phyloP scores from a whole-genome alignment of 2,329 filamentous ascomycete genomes.

The Aspergillus alliaceus region DNA sequence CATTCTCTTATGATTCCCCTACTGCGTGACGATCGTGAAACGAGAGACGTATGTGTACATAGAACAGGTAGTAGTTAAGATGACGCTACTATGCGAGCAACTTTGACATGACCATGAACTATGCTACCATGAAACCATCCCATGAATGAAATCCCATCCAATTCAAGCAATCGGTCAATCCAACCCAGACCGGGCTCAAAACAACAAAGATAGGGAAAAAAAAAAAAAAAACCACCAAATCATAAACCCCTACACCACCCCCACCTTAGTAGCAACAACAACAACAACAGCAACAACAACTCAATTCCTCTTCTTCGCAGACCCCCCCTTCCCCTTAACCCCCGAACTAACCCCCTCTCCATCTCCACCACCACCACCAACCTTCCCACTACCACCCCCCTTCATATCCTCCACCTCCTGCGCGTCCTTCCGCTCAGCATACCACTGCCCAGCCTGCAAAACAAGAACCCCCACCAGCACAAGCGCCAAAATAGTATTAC shows the following conservation, averaged over 20 bases:
- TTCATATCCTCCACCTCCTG: conserved; percentile 69
- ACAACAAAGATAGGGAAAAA: too few species aligned
- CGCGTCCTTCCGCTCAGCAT: conserved; percentile 89
- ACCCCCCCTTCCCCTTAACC: conserved; percentile 4
- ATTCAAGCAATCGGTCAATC: too few species aligned
- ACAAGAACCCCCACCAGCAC: conserved; percentile 90
- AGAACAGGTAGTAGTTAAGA: not conserved
- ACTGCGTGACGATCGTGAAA: not conserved
- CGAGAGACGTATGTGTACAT: conserved; percentile 1
- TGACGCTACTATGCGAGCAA: not conserved
- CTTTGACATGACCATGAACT: not conserved
- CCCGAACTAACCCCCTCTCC: not conserved
- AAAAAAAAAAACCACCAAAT: not conserved
- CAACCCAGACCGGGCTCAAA: too few species aligned
- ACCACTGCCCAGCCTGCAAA: conserved; percentile 96
- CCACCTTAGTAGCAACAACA: not conserved
- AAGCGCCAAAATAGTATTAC: conserved; percentile 92
- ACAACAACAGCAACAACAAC: not conserved
- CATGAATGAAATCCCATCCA: too few species aligned
- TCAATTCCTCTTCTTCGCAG: conserved; percentile 7
- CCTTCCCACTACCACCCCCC: conserved; percentile 52
- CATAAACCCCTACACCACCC: not conserved
- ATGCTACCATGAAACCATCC: too few species aligned
- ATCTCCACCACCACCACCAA: not conserved
- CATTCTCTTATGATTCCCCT: conserved; percentile 2